Evolutionary conservation across 768 basidiomycete genomes (phyloP), one percentile per base, ranked within the genome.

Genomic region (Tylopilus sp.): DNA sequence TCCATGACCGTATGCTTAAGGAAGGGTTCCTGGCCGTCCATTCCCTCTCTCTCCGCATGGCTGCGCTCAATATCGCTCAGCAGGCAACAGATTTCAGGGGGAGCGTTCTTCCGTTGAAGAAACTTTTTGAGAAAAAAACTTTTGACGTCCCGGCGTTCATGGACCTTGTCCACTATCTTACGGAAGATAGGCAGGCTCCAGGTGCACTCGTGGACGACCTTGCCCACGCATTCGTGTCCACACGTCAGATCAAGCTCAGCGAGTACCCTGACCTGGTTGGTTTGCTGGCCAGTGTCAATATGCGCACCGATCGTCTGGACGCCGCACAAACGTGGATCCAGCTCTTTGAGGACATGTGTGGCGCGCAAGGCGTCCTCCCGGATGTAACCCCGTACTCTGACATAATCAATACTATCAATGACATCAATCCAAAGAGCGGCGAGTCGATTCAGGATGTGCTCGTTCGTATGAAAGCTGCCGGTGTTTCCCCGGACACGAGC

Each of bases 1-100:
- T 82, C 12, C 74, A 79, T 58, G 58, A 69, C 9, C 70, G 72
- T 17, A 78, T 84, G 76, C 54, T 62, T 19, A 60, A 66, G 1
- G 71, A 74, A 17, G 73, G 74, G 10, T 68, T 79, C 37, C 45
- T 74, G 2, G 70, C 76, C 1, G 61, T 73, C 14, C 53, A 68
- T 8, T 49, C 70, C 14, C 69, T 79, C 14, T 67, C 75, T 45
- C 72, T 76, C 9, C 73, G 72, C 45, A 72, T 83, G 59, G 50
- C 73, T 13, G 72, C 74, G 0, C 61, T 76, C 33, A 46, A 61
- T 19, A 45, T 76, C 24, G 43, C 63, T 19, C 51, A 50, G 1
- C 26, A 31, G 14, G 49, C 58, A 22, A 56, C 29, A 8, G 38
- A 37, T 4, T 21, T 29, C 29, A n/a, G 25, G 25, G 58, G 45